Conservation (phyloP, 805 yeast genomes). For the Peterozyma xylosa region DNA sequence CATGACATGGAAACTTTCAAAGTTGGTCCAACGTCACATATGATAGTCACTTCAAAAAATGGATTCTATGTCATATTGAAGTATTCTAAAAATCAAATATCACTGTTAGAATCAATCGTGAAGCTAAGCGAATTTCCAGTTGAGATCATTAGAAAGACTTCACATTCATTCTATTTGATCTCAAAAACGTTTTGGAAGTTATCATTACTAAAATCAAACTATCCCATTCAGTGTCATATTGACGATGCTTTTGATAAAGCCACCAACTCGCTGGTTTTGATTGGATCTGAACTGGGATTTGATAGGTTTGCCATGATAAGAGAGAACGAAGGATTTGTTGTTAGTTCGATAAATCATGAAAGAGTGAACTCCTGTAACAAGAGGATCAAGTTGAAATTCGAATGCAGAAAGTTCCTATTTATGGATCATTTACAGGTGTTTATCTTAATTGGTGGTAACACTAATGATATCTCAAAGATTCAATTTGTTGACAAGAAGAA, state of each 20-base stretch:
- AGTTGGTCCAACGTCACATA: neutral
- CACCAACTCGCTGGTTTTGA: slow-evolving; percentile 10
- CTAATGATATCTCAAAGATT: neutral
- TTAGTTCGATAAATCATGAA: neutral
- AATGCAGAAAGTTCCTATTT: neutral
- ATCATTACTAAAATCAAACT: slow-evolving; percentile 13
- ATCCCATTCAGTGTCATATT: slow-evolving; percentile 18
- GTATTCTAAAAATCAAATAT: neutral
- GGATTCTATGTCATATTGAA: slow-evolving; percentile 3
- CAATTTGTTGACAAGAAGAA: neutral
- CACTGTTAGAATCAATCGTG: neutral
- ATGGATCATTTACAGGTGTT: neutral
- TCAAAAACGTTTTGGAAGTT: slow-evolving; percentile 21
- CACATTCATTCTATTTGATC: slow-evolving; percentile 11
- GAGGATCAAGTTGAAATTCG: neutral
- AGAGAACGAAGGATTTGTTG: neutral
- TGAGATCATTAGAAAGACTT: neutral
- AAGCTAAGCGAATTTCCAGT: slow-evolving; percentile 1
- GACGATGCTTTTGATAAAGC: slow-evolving; percentile 17
- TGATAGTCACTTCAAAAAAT: slow-evolving; percentile 4
- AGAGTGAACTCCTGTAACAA: neutral
- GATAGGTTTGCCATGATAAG: neutral
- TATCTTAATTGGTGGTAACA: neutral
- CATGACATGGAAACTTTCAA: slow-evolving; percentile 1
- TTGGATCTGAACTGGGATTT: slow-evolving; percentile 1